Evolutionary conservation across 768 basidiomycete genomes (phyloP), one percentile per base, ranked within the genome.

Genomic region (Hygrophorus pudorinus): DNA sequence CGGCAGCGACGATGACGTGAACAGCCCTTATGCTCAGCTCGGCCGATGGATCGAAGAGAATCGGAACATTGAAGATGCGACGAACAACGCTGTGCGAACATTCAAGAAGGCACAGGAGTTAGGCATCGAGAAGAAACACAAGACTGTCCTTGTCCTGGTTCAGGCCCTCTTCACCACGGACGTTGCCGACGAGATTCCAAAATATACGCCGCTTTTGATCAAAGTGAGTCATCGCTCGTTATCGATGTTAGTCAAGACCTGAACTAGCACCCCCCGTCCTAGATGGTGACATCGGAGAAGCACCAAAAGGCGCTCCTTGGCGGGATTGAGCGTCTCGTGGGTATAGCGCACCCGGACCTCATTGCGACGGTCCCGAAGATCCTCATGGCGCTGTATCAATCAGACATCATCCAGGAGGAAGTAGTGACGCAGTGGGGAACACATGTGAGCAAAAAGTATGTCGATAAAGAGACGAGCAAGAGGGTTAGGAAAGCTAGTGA

Each of bases 401-500:
- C 69, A 32, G 96, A 98, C 53, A 69, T 98, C 13, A 66, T 99
- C 42, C 92, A 97, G 5, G 96, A 99, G 60, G 90, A 89, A 18
- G 73, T 94, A 5, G 70, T 93, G 40, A 79, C 72, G 8, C 80
- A 92, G 50, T 97, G 92, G 94, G 92, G 92, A 7, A 94, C 89
- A 3, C 92, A 94, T 54, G 89, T 92, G 59, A 88, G 84, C 66
- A 94, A 86, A 73, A 96, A 97, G 68, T 94, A 90, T 58, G 87
- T 92, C 36, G 88, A 94, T 64, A 91, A 85, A 65, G 92, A 97
- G 20, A 84, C 78, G 37, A 87, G 85, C 63, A 98, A 97, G 78
- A 92, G 80, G 65, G 92, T 99, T 41, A 74, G 93, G 54, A 94
- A 93, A 71, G 91, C 91, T 10, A 85, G 86, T 51, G 91, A 89